Conservation (phyloP, 306 rosid species). For the Trifolium subterraneum region DNA sequence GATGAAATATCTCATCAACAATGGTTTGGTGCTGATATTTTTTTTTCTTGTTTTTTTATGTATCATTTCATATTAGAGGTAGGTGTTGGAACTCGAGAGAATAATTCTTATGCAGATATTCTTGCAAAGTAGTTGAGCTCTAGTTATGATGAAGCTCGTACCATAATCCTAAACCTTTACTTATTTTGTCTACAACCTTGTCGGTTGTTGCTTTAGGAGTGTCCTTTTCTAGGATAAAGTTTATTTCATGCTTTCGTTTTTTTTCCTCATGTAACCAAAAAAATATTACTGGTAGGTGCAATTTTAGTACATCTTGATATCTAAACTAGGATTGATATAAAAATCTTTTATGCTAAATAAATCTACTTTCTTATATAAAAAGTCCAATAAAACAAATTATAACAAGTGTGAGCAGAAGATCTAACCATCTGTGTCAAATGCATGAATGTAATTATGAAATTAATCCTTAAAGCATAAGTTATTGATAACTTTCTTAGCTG, state of each 20-base stretch:
- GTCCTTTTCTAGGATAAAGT: neutral
- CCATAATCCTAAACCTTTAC: neutral
- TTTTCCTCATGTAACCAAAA: neutral
- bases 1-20: neutral
- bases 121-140: neutral
- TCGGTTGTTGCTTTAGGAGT: neutral
- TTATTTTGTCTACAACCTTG: neutral
- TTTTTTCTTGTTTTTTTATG: neutral
- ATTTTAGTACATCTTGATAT: neutral
- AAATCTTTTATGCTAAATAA: neutral
- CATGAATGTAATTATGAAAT: neutral
- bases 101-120: neutral
- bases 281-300: neutral
- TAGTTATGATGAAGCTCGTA: neutral
- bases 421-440: neutral
- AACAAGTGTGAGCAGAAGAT: neutral
- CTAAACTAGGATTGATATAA: neutral
- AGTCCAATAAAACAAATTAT: neutral
- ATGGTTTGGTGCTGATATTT: neutral
- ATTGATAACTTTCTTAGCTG: neutral
- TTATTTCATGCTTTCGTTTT: neutral
- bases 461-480: neutral
- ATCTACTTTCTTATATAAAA: neutral
- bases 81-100: no score
- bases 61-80: neutral